Evolutionary conservation across 169 alveolate species (phyloP).

Genomic region (Plasmodium yoelii): DNA sequence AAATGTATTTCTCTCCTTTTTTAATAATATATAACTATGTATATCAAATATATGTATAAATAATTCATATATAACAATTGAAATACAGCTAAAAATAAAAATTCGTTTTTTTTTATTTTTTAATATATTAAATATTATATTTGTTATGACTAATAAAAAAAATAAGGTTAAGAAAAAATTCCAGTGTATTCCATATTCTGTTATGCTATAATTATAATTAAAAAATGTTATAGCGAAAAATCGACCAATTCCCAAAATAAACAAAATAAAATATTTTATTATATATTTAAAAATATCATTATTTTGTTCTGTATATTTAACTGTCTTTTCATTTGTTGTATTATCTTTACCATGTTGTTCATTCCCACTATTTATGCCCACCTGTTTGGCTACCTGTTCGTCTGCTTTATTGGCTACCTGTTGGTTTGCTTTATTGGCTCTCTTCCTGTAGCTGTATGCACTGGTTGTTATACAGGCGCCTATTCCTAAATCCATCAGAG

Average conservation of each 20-base stretch:
- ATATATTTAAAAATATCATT: background rate
- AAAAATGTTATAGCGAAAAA: slow-evolving; percentile 21
- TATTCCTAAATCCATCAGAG: slow-evolving; percentile 61
- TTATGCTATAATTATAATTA: slow-evolving; percentile 32
- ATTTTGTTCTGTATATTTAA: too few species aligned
- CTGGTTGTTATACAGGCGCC: slow-evolving; percentile 52
- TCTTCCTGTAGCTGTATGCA: slow-evolving; percentile 29
- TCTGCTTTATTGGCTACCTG: too few species aligned
- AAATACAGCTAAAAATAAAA: slow-evolving; percentile 34
- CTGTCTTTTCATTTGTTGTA: too few species aligned
- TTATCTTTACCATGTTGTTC: too few species aligned
- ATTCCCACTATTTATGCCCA: too few species aligned
- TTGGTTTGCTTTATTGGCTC: too few species aligned
- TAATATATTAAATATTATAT: slow-evolving; percentile 4
- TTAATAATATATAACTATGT: slow-evolving; percentile 12
- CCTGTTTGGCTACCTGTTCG: too few species aligned
- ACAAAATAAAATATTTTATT: slow-evolving; percentile 27
- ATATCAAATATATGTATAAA: slow-evolving; percentile 13
- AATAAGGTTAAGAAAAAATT: slow-evolving; percentile 41
- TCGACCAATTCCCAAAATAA: slow-evolving; percentile 46
- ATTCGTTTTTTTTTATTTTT: background rate
- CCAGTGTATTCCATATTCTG: slow-evolving; percentile 72
- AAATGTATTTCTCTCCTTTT: slow-evolving; percentile 12
- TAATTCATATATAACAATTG: slow-evolving; percentile 20
- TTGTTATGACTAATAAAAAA: slow-evolving; percentile 16